Percentiles rank a stretch among this genome's conserved stretches.
Conservation (phyloP, 768 basidiomycete species). For the Lentinula sp. region DNA sequence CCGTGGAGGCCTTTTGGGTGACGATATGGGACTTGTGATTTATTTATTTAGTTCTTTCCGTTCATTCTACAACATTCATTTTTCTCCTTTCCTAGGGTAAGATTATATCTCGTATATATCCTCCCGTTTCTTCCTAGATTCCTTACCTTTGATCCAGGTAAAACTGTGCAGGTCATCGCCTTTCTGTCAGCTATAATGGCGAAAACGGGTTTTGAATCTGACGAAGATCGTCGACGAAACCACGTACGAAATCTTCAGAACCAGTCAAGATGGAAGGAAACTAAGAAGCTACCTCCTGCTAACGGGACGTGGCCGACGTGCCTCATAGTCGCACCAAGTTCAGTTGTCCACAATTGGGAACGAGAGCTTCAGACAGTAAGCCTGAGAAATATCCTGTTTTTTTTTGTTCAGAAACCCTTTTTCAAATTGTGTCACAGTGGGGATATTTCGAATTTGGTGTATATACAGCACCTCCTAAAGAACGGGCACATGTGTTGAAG, state of each 20-base stretch:
- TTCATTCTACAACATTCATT: neutral
- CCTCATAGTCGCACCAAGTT: constrained; percentile 81
- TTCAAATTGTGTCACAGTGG: constrained; percentile 51
- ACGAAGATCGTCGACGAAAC: constrained; percentile 59
- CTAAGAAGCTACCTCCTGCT: constrained; percentile 54
- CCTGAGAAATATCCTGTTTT: too few relatives aligned
- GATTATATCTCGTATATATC: neutral
- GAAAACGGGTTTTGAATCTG: constrained; percentile 61
- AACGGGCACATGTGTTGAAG: constrained; percentile 50
- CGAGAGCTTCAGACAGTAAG: constrained; percentile 79
- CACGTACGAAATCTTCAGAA: constrained; percentile 68
- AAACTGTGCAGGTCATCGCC: constrained; percentile 91
- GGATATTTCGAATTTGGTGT: constrained; percentile 86
- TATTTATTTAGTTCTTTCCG: neutral
- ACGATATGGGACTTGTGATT: constrained; percentile 87
- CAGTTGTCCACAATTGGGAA: constrained; percentile 85
- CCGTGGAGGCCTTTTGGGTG: constrained; percentile 81
- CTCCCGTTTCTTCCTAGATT: neutral
- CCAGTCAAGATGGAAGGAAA: constrained; percentile 42
- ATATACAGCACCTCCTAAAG: constrained; percentile 49
- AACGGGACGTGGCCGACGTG: constrained; percentile 80
- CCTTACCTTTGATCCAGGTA: constrained; percentile 40
- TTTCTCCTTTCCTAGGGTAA: constrained; percentile 17
- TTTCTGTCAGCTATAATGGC: constrained; percentile 91
- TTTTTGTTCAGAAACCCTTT: neutral